These are phyloP conservation scores for Epichloe amarillans DNA, from an alignment of 2,329 filamentous ascomycete species.

Conservation along the genomic window DNA sequence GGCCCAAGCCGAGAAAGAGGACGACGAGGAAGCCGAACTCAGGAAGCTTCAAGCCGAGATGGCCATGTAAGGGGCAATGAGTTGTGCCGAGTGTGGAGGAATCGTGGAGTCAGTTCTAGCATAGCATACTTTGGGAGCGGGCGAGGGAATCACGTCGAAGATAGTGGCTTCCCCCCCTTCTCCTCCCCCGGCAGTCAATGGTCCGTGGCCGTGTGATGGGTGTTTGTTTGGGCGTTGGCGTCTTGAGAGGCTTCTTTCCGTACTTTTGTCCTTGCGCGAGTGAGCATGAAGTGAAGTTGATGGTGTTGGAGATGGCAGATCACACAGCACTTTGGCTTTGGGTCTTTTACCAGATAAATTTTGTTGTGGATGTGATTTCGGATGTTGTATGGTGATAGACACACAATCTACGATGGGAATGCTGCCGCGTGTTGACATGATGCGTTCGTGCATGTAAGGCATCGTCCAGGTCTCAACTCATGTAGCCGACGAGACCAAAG, in stretches of 20 bases:
- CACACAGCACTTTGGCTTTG: background rate
- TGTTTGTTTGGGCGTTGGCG: constrained; percentile 22
- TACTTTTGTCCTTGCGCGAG: background rate
- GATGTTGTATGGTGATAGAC: background rate
- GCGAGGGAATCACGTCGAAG: background rate
- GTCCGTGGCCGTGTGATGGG: constrained; percentile 11
- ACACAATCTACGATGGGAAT: background rate
- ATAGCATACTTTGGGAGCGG: constrained; percentile 6
- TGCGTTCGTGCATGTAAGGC: no score
- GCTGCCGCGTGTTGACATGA: no score
- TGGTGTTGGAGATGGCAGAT: constrained; percentile 1
- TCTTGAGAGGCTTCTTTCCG: constrained; percentile 9
- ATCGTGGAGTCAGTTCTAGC: background rate
- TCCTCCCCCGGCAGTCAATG: background rate
- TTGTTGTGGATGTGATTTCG: background rate
- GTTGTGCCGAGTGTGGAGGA: background rate
- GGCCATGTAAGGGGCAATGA: constrained; percentile 56
- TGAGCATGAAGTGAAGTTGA: background rate
- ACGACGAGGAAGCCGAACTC: constrained; percentile 92
- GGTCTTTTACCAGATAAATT: background rate
- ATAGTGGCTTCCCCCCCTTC: background rate
- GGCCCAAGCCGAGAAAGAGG: constrained; percentile 49
- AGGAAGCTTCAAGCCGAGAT: constrained; percentile 91
- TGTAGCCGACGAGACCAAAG: no score
- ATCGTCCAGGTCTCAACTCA: no score